Base-by-base conservation (phyloP, 148 eudicot species). In the Amaranthus palmeri region DNA sequence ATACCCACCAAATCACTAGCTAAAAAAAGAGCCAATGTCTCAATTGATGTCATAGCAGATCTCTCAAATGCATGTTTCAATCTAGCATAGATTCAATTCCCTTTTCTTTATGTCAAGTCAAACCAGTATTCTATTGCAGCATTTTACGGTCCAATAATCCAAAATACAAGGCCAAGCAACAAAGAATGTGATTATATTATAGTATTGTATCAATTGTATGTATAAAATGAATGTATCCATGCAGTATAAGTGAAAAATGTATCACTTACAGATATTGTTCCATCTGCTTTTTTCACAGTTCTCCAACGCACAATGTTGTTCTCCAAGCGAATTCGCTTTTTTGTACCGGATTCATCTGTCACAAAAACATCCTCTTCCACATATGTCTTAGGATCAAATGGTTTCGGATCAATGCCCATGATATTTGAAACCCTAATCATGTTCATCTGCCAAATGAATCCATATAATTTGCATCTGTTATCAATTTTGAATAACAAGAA, bases 291-390 rank as follows among this genome's bases (percentile, higher is more conserved):
- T 71, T 73, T 90, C 53, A 87, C 91, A 72, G 71, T 78, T 80
- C 99, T 90, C 97, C 97, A 92, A 49, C 97, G 99, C 60, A 92
- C 96, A 74, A 90, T 90, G 77, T 96, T 96, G 81, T 92, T 96
- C 63, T 89, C 97, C 78, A 89, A 78, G 45, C 97, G 96, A 77
- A 96, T 92, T 67, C 96, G 83, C 76, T 86, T 92, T 77, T 82
- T 95, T 44, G 93, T 51, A 79, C 97, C 99, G 79, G 99, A 96
- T 81, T 96, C 97, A 76, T 96, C 99, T 10, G 96, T 88, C 72
- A 86, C 97, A 83, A 90, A 84, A 53, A 77, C 79, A 67, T 92
- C 99, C 76, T 92, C 97, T 77, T 90, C 99, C 64, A 79, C 92
- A 77, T 80, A 96, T 62, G 96, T 88, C 83, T 90, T 84, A 47